Base-by-base conservation (phyloP, 257 asterid genomes). In the Plantago elongata region DNA sequence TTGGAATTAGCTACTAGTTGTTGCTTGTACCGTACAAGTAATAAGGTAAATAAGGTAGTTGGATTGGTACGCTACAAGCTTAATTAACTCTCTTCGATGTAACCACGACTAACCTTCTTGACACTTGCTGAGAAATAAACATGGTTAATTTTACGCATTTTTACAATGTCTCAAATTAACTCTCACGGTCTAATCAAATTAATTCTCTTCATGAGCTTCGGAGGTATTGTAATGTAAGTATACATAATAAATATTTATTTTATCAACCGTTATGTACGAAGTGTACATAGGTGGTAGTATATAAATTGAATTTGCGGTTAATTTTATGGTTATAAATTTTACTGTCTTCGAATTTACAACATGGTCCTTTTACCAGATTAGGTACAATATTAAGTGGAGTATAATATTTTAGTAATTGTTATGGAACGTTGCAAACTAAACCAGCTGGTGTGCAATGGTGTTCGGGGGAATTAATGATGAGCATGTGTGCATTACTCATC, bases 401-500 rank as follows among this genome's bases (percentile, higher is more conserved):
- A 22, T 22, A 22, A 22, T 22, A 50, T 46, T 47, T 67, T 68
- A 63, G n/a, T n/a, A n/a, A n/a, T 64, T 60, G 14, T 63, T 66
- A 61, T 52, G 16, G 58, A 68, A 65, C 73, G 71, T 57, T 65
- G 57, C 15, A 27, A n/a, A 16, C 61, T 47, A 50, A 37, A 68
- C 64, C 70, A 75, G 80, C 78, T 78, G 75, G 59, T 69, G 30
- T 66, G 76, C 80, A 75, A 64, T 58, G 51, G 63, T 65, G 34
- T 44, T 44, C 45, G 38, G 15, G 16, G 3, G 43, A 18, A 44
- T 45, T 57, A 69, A 76, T 69, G 71, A 76, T 70, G 63, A 71
- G 50, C 75, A 73, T 75, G 79, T 70, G 81, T 57, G 40, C 73
- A 17, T 64, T n/a, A n/a, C n/a, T n/a, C n/a, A n/a, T n/a, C n/a